A percentile compares a stretch with the other conserved stretches of the same genome.
phyloP scores from a whole-genome alignment of 768 basidiomycete species.

The Lactarius sp. region DNA sequence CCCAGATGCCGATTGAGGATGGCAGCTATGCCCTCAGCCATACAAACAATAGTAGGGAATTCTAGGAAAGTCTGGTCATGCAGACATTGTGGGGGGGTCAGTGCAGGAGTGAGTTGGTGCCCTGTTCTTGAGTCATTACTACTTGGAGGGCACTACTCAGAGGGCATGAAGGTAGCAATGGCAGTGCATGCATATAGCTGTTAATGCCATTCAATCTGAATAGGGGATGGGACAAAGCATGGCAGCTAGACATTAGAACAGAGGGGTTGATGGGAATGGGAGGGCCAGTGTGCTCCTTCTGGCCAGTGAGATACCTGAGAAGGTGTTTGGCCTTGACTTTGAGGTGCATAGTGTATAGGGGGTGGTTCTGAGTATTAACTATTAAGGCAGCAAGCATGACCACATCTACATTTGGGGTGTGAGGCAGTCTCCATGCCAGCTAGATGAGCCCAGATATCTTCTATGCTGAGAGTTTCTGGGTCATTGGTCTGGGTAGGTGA shows the following conservation, averaged over 20 bases:
- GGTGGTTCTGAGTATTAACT: constrained; percentile 60
- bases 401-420: constrained; percentile 48
- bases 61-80: constrained; percentile 56
- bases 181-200: constrained; percentile 39
- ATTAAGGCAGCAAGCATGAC: constrained; percentile 59
- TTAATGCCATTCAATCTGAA: constrained; percentile 37
- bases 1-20: constrained; percentile 41
- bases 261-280: constrained; percentile 47
- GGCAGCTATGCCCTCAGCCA: constrained; percentile 64
- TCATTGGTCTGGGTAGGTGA: constrained; percentile 45
- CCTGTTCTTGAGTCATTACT: constrained; percentile 24
- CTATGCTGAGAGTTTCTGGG: constrained; percentile 44
- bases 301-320: constrained; percentile 84
- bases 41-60: constrained; percentile 62
- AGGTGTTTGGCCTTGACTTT: constrained; percentile 81
- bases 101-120: constrained; percentile 19
- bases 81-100: constrained; percentile 28
- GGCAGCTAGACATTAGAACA: constrained; percentile 22
- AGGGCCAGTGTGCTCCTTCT: constrained; percentile 73
- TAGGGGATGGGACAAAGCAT: constrained; percentile 34
- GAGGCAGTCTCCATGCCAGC: constrained; percentile 35
- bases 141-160: constrained; percentile 25
- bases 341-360: constrained; percentile 78
- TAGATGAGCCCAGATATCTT: constrained; percentile 58
- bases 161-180: constrained; percentile 37